These are phyloP conservation scores for Verticillium zaregamsianum DNA, from an alignment of 2,329 filamentous ascomycete species.

Conservation along the genomic window DNA sequence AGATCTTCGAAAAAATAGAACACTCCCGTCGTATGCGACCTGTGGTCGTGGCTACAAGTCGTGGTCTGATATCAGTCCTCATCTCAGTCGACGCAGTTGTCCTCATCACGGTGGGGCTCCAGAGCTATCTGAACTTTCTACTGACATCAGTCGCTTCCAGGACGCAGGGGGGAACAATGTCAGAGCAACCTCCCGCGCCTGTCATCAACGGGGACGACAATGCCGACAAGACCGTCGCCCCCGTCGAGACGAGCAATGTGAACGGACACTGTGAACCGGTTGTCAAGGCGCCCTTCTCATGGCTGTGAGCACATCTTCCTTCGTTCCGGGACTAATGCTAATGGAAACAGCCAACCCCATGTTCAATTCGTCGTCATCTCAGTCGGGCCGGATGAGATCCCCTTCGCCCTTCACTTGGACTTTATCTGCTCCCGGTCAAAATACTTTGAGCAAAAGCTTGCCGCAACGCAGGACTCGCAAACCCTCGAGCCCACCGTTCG, in stretches of 20 bases:
- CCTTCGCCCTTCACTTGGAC: slow-evolving; percentile 56
- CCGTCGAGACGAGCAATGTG: not conserved
- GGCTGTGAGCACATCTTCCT: slow-evolving; percentile 26
- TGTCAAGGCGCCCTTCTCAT: slow-evolving; percentile 25
- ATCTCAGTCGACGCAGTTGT: too few species aligned
- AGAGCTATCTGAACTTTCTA: not conserved
- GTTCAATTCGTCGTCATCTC: slow-evolving; percentile 46
- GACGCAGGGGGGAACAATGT: not conserved
- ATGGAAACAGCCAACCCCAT: not conserved
- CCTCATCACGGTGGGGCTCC: not conserved
- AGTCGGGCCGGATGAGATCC: slow-evolving; percentile 45
- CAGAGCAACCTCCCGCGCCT: not conserved
- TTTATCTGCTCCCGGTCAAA: slow-evolving; percentile 50
- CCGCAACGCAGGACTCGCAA: slow-evolving; percentile 24
- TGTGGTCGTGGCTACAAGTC: too few species aligned
- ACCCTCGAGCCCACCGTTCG: slow-evolving; percentile 46
- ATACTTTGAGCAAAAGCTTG: slow-evolving; percentile 44
- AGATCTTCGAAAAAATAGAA: too few species aligned
- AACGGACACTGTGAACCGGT: not conserved
- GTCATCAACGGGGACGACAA: not conserved
- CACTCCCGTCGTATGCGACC: too few species aligned
- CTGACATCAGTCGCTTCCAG: not conserved
- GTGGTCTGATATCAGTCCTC: too few species aligned
- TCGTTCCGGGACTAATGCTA: not conserved
- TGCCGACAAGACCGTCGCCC: not conserved